phyloP scores from a whole-genome alignment of 345 rosid species.

The Rhodamnia argentea region DNA sequence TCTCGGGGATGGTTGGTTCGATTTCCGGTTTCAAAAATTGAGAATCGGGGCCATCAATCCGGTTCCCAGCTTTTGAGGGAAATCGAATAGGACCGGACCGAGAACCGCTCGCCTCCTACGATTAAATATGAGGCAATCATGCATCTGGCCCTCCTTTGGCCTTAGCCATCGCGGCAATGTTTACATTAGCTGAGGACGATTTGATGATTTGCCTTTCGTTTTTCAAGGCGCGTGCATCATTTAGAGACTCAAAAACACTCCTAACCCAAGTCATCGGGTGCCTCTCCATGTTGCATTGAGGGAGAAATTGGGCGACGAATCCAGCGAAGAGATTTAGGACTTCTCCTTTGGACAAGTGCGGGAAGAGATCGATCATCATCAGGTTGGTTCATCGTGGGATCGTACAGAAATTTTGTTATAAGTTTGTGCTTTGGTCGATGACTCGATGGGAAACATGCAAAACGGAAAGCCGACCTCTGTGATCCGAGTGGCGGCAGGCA shows the following conservation, averaged over 20 bases:
- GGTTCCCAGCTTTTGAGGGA: no score
- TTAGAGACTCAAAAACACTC: background rate
- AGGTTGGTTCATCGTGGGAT: background rate
- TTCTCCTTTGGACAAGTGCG: background rate
- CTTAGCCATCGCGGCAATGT: background rate
- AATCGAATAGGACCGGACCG: no score
- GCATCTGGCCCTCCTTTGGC: background rate
- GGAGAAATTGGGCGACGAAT: background rate
- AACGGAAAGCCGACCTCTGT: no score
- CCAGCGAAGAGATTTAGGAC: background rate
- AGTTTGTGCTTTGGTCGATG: no score
- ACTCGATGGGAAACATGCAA: no score
- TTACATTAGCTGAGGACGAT: background rate
- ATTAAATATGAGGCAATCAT: accelerated
- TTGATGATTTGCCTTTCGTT: no score
- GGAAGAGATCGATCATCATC: background rate
- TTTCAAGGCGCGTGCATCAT: background rate
- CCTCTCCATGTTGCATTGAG: background rate
- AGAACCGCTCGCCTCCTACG: no score
- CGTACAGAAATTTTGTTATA: background rate
- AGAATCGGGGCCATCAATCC: no score
- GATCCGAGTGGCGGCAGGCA: no score
- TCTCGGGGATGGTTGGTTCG: no score
- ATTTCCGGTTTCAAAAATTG: no score
- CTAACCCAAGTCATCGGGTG: background rate